Base-by-base conservation (phyloP, 306 rosid genomes). In the Sicyos edulis region DNA sequence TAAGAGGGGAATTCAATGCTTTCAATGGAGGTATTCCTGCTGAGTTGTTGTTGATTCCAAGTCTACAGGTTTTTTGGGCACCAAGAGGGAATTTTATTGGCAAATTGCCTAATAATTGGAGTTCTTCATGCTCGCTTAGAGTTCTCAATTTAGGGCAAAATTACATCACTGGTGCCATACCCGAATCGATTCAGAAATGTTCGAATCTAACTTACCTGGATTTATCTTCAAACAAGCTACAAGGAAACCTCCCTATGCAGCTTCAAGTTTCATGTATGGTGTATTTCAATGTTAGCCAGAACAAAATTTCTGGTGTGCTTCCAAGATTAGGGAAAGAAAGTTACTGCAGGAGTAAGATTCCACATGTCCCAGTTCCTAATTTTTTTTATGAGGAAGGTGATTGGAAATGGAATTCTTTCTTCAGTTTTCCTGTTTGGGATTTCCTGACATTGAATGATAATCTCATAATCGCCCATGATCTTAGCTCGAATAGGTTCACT, bases 81-180 rank as follows among this genome's bases (percentile, higher is more conserved):
- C 95, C 95, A 0, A 80, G 91, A 70, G 91, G 88, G 0, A 88
- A 88, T 78, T 82, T 88, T 10, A 86, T 71, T 2, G 95, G 95
- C 7, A 53, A 81, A 70, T 74, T 88, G 54, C 86, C 89, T 4
- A 56, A 49, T 71, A 83, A 79, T 22, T 84, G 91, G 89, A 75
- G 75, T 72, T 73, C 80, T 73, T 85, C 66, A 0, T 85, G 88
- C 75, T 76, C 85, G 11, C 75, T 88, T 24, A 80, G 82, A 74
- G 78, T 85, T 58, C 82, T 86, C 54, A 88, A 86, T 79, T 80
- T 88, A 82, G 89, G 83, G 13, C 82, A 86, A 78, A 88, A 88
- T 78, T 85, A 85, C 77, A 70, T 88, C 34, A 20, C 77, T 10
- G 89, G 88, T 50, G 62, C 72, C 11, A 11, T 88, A 64, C 85